Conservation (phyloP, 2,329 filamentous ascomycete species). For the Calonectria leucothoes region DNA sequence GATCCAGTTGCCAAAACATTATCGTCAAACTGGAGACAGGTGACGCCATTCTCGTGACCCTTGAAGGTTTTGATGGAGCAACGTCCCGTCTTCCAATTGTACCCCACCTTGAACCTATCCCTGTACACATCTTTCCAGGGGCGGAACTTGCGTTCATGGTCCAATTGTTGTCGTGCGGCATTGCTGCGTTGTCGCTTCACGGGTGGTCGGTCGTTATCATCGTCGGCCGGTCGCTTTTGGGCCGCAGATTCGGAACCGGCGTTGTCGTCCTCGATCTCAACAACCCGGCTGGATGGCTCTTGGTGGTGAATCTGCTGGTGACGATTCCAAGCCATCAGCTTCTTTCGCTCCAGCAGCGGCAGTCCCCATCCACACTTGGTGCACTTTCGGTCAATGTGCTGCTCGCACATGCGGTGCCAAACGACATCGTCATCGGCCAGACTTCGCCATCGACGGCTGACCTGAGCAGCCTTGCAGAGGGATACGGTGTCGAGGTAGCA, state of each 20-base stretch:
- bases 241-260: conserved; percentile 37
- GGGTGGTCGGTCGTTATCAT: conserved; percentile 39
- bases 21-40: conserved; percentile 75
- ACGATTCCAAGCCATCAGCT: conserved; percentile 86
- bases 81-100: conserved; percentile 96
- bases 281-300: conserved; percentile 39
- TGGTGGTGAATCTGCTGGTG: conserved; percentile 75
- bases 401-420: conserved; percentile 97
- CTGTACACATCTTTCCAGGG: conserved; percentile 98
- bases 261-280: conserved; percentile 43
- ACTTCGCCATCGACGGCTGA: conserved; percentile 87
- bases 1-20: conserved; percentile 93
- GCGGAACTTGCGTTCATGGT: conserved; percentile 64
- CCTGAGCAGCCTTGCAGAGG: conserved; percentile 94
- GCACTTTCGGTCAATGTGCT: conserved; percentile 94
- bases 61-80: conserved; percentile 87
- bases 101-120: conserved; percentile 93
- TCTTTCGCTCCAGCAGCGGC: conserved; percentile 88
- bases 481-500: conserved; percentile 94
- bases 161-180: conserved; percentile 48
- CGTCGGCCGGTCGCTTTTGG: conserved; percentile 49
- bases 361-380: conserved; percentile 96
- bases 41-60: conserved; percentile 83
- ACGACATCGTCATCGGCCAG: conserved; percentile 98
- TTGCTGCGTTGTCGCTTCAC: conserved; percentile 49